Base-by-base conservation (phyloP, 495 filamentous ascomycete genomes). In the Durotheca rogersii region DNA sequence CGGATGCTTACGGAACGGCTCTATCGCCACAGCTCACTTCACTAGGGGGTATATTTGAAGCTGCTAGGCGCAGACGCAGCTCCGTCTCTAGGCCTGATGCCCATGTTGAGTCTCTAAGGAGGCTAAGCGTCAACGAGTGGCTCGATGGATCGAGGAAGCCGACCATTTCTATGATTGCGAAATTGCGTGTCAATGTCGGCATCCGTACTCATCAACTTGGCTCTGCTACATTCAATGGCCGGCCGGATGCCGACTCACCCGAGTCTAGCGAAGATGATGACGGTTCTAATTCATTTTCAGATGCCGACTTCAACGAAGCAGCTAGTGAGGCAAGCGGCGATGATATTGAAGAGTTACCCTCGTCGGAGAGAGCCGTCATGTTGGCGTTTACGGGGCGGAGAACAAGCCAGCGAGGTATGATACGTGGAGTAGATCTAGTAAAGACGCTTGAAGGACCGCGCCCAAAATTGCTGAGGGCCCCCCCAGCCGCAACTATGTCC, bases 171-270 rank as follows among this genome's bases (percentile, higher is more conserved):
- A 80, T 81, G 14, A 68, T 89, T 51, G 72, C 75, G 20, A 80
- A 79, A 38, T 55, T 87, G 17, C 84, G 83, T 17, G 60, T 77
- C 11, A 85, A 70, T 41, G 70, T 92, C 25, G 86, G 86, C 10
- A 92, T 93, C 75, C 81, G 83, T 42, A 90, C 89, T 7, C 86
- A 90, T 40, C 79, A 81, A 37, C 68, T 94, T 4, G 77, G 81
- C 12, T 77, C 83, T 44, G 76, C 83, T 19, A 79, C 87, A 7
- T 71, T 90, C 11, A 72, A 79, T 41, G 75, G 69, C 73, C n/a
- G 70, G 70, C 43, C 72, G 73, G 15, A 62, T 65, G 43, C 70
- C 72, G 16, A 70, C 62, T 30, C 56, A 2, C 38, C 51, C 2
- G 51, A 60, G 21, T 40, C 69, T 21, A 81, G 74, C 52, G 79